Base-by-base conservation (phyloP, 176 grass and related monocot species). In the Olyra latifolia region DNA sequence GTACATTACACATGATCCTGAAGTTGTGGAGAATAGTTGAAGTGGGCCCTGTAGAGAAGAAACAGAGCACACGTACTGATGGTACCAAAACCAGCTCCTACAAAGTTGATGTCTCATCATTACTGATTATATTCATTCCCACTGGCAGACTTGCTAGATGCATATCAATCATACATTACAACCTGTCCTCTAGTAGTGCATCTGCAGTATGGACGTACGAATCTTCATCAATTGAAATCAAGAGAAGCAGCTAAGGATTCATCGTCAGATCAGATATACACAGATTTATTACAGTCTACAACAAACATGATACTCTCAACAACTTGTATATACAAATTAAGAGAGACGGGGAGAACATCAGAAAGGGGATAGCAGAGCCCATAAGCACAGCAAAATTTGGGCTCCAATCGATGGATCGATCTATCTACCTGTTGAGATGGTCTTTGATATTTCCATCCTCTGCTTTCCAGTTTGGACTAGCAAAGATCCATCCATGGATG, bases 361-460 rank as follows among this genome's bases (percentile, higher is more conserved):
- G 10, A 20, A 20, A n/a, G 50, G 20, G 20, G n/a, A 7, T n/a
- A 56, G 20, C 69, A 75, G 72, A 10, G 60, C 45, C 76, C 61
- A 78, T 66, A 52, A 77, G 48, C 44, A 17, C 12, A 15, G 20
- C 61, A 79, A 79, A 79, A 79, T 52, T 25, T 53, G 61, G 76
- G 76, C 46, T 53, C 56, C 44, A 24, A 17, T 4, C 15, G 38
- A 40, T 10, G 15, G 5, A 32, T 72, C 35, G 24, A 72, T 54
- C 48, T 35, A 75, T 17, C 63, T 67, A 67, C 5, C 64, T 42
- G 38, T 46, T 3, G 0, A 2, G 53, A 55, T 55, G 52, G 52
- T 53, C 2, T 53, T 20, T 8, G 2, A 7, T 20, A 8, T 4
- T 3, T 19, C 10, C 4, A 45, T n/a, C 32, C 7, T 28, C 55